Conservation (phyloP, 257 asterid genomes). For the Solanum acaule region DNA sequence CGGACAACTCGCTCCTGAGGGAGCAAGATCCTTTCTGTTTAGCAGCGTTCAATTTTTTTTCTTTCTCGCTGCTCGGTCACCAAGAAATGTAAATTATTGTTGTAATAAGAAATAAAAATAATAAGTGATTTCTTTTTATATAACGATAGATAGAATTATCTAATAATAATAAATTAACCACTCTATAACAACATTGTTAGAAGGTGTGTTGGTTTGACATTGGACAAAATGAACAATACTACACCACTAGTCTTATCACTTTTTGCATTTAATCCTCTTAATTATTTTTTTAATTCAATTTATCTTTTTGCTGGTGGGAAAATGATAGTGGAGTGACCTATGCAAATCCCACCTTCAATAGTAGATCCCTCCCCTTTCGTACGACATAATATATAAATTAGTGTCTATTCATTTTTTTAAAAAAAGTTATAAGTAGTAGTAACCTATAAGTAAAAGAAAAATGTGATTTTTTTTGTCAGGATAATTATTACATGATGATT, state of each 20-base stretch:
- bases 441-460: not conserved
- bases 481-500: not conserved
- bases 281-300: not conserved
- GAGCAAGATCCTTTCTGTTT: too few relatives aligned
- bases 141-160: not conserved
- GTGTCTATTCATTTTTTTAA: not conserved
- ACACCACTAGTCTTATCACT: not conserved
- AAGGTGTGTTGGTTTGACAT: not conserved
- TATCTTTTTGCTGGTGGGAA: constrained; percentile 1
- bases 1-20: too few relatives aligned
- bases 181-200: not conserved
- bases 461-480: not conserved
- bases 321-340: constrained; percentile 1
- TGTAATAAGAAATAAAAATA: not conserved
- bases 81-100: too few relatives aligned
- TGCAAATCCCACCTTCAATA: not conserved
- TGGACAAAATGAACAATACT: not conserved
- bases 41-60: too few relatives aligned
- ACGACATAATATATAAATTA: not conserved
- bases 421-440: too few relatives aligned
- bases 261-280: not conserved
- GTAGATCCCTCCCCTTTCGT: not conserved
- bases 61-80: too few relatives aligned
- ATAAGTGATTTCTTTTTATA: not conserved
- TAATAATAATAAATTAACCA: not conserved